A percentile compares a stretch with the other conserved stretches of the same genome.
These are phyloP conservation scores for Capsella rubella DNA, from an alignment of 441 rosid species.

Conservation along the genomic window DNA sequence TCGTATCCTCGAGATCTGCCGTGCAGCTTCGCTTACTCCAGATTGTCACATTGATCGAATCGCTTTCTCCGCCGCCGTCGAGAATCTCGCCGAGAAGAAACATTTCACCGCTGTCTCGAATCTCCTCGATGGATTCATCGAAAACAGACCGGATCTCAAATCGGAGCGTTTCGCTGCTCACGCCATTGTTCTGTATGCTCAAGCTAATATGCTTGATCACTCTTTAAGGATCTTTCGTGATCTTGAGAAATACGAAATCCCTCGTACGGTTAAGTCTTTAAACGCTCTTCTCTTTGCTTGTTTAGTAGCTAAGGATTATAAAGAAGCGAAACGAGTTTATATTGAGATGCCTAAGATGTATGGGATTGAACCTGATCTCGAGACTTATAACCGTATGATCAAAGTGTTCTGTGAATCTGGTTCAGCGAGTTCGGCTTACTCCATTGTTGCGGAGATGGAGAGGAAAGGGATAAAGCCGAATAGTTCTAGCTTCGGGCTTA, in stretches of 20 bases:
- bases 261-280: slow-evolving; percentile 59
- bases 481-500: slow-evolving; percentile 52
- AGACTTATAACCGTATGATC: slow-evolving; percentile 66
- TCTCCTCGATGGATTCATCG: slow-evolving; percentile 64
- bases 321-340: slow-evolving; percentile 66
- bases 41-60: slow-evolving; percentile 62
- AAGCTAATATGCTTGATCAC: slow-evolving; percentile 74
- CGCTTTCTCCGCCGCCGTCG: slow-evolving; percentile 72
- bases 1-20: slow-evolving; percentile 76
- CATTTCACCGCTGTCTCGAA: slow-evolving; percentile 53
- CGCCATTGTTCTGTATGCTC: slow-evolving; percentile 74
- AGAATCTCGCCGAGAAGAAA: slow-evolving; percentile 56
- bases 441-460: slow-evolving; percentile 78
- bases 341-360: slow-evolving; percentile 66
- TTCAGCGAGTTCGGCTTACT: slow-evolving; percentile 63
- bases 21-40: slow-evolving; percentile 75
- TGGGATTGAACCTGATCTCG: slow-evolving; percentile 62
- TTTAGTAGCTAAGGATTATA: slow-evolving; percentile 59
- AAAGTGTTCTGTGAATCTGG: slow-evolving; percentile 70
- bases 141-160: slow-evolving; percentile 60
- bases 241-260: slow-evolving; percentile 50
- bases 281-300: slow-evolving; percentile 75
- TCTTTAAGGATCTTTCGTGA: slow-evolving; percentile 63
- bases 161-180: slow-evolving; percentile 66
- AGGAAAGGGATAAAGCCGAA: slow-evolving; percentile 63